Evolutionary conservation across 73 alveolate genomes (phyloP).

Genomic region (Paramecium primaurelia): DNA sequence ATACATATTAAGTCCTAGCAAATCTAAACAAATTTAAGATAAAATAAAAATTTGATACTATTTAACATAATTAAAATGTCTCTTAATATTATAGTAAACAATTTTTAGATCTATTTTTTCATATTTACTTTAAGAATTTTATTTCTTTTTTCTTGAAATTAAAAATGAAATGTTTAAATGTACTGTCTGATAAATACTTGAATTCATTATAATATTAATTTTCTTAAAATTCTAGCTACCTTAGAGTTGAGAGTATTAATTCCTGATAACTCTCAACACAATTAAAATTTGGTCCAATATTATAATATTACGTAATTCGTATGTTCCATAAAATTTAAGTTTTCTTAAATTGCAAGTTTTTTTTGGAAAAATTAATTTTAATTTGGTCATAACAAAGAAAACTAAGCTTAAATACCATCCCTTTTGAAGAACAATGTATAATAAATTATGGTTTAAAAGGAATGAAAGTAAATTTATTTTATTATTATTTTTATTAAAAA

Average conservation of each 20-base stretch:
- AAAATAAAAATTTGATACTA: background rate
- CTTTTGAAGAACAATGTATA: background rate
- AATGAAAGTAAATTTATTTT: background rate
- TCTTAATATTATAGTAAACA: background rate
- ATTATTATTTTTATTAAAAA: background rate
- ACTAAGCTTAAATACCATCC: background rate
- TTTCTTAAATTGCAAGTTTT: background rate
- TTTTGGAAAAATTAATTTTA: background rate
- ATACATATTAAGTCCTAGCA: background rate
- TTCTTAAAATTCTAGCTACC: background rate
- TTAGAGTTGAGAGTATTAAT: no score
- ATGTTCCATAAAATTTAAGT: background rate
- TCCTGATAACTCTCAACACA: background rate
- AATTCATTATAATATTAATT: background rate
- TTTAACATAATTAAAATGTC: background rate
- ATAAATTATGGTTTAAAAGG: background rate
- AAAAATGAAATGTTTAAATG: no score
- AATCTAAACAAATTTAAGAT: background rate
- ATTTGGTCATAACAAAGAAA: background rate
- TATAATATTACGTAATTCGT: background rate
- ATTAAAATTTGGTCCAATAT: background rate
- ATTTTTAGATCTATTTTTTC: no score
- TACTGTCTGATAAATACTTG: background rate
- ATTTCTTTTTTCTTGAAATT: no score
- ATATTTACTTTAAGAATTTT: no score